These are phyloP conservation scores for Aquilaria sinensis DNA, from an alignment of 345 rosid genomes.

Conservation along the genomic window DNA sequence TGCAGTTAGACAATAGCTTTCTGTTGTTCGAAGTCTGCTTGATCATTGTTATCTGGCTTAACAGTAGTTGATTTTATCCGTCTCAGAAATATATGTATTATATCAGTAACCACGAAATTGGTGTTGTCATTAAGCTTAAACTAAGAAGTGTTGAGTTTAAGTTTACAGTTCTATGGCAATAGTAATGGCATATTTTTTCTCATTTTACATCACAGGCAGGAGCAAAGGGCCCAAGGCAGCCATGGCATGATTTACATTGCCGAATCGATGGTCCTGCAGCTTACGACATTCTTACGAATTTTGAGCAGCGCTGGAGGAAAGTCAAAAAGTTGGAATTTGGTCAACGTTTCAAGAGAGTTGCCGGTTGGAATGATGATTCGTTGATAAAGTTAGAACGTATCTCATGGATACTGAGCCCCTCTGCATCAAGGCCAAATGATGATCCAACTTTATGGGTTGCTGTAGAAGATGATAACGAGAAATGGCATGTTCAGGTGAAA, in stretches of 20 bases:
- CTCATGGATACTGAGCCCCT: conserved; percentile 73
- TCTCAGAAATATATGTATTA: too few relatives aligned
- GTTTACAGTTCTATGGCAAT: background rate
- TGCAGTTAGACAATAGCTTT: too few relatives aligned
- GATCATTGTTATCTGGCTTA: too few relatives aligned
- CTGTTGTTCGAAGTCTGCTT: too few relatives aligned
- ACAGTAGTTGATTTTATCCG: too few relatives aligned
- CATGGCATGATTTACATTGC: conserved; percentile 84
- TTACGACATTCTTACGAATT: conserved; percentile 67
- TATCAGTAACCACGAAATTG: too few relatives aligned
- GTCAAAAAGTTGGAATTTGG: conserved; percentile 66
- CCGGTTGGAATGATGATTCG: conserved; percentile 70
- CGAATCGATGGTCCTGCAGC: conserved; percentile 88
- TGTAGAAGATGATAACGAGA: conserved; percentile 45
- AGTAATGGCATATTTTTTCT: background rate
- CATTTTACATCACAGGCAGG: conserved; percentile 32
- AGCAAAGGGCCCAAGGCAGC: conserved; percentile 64
- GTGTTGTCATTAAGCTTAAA: too few relatives aligned
- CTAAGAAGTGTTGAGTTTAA: too few relatives aligned
- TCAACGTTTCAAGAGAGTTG: conserved; percentile 46
- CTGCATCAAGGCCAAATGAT: conserved; percentile 22
- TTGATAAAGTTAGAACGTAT: conserved; percentile 67
- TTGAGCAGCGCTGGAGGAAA: conserved; percentile 84
- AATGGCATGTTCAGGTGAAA: conserved; percentile 70
- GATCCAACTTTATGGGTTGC: conserved; percentile 44